Conservation (phyloP, 148 eudicot genomes). For the Amaranthus hypochondriacus region DNA sequence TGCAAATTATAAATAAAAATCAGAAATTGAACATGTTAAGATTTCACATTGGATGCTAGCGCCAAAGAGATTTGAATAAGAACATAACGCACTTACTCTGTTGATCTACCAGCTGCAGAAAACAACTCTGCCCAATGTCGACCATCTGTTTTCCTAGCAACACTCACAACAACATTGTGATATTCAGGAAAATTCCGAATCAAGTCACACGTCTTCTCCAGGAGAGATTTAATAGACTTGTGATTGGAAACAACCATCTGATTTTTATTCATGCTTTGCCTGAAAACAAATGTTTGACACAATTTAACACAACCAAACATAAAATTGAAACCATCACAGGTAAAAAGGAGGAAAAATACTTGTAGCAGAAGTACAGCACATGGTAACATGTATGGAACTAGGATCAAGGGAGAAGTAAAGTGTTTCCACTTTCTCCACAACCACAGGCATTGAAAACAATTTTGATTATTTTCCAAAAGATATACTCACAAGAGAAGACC, state of each 20-base stretch:
- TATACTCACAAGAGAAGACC: no score
- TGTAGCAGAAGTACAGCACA: neutral
- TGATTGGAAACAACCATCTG: constrained; percentile 37
- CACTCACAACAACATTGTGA: constrained; percentile 93
- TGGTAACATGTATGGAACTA: neutral
- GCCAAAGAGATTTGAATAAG: neutral
- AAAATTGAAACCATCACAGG: neutral
- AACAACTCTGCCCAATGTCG: constrained; percentile 96
- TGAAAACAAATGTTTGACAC: constrained; percentile 25
- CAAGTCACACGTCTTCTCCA: constrained; percentile 90
- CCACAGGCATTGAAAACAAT: neutral
- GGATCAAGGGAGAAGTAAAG: neutral
- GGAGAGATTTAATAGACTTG: constrained; percentile 45
- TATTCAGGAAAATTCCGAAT: constrained; percentile 88
- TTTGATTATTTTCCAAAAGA: neutral
- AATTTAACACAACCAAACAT: constrained; percentile 10
- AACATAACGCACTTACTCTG: constrained; percentile 59
- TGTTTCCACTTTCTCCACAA: neutral
- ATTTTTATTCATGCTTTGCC: constrained; percentile 56
- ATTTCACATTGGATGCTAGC: constrained; percentile 3
- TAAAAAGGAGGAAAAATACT: neutral
- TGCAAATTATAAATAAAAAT: neutral
- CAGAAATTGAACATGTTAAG: neutral
- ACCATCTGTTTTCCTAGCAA: constrained; percentile 97
- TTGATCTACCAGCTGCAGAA: constrained; percentile 92